These are phyloP conservation scores for Paecilomyces niveus DNA, from an alignment of 2,329 filamentous ascomycete species.

Conservation along the genomic window DNA sequence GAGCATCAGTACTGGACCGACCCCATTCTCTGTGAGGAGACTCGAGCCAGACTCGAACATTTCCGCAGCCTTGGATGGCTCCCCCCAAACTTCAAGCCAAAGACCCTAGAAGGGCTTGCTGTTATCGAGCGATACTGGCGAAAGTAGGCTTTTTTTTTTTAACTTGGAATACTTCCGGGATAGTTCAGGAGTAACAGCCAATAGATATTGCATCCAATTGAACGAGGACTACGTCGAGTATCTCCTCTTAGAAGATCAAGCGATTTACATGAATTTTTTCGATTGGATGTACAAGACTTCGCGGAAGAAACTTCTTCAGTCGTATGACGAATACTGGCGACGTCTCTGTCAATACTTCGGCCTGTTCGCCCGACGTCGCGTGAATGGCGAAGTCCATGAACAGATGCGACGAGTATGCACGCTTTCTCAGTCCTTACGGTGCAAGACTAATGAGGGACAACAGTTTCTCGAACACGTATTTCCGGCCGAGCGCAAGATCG, in stretches of 20 bases:
- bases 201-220: constrained; percentile 18
- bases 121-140: constrained; percentile 15
- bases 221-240: constrained; percentile 16
- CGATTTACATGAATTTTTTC: constrained; percentile 21
- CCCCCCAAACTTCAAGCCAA: constrained; percentile 17
- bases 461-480: constrained; percentile 17
- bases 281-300: constrained; percentile 19
- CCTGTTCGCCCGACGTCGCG: too few relatives aligned
- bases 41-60: constrained; percentile 16
- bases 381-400: too few relatives aligned
- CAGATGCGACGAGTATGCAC: constrained; percentile 6
- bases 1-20: constrained; percentile 17
- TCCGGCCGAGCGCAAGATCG: constrained; percentile 11
- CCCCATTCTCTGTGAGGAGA: constrained; percentile 19
- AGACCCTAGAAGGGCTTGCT: constrained; percentile 15
- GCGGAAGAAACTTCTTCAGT: background rate
- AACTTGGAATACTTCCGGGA: background rate
- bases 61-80: constrained; percentile 16
- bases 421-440: constrained; percentile 1
- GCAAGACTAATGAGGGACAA: constrained; percentile 6
- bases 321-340: too few relatives aligned
- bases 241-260: constrained; percentile 15
- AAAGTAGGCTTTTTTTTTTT: constrained; percentile 6
- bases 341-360: too few relatives aligned
- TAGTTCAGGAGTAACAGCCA: background rate